phyloP scores from a whole-genome alignment of 192 early-diverging fungal genomes.

The Lunasporangiospora selenospora region DNA sequence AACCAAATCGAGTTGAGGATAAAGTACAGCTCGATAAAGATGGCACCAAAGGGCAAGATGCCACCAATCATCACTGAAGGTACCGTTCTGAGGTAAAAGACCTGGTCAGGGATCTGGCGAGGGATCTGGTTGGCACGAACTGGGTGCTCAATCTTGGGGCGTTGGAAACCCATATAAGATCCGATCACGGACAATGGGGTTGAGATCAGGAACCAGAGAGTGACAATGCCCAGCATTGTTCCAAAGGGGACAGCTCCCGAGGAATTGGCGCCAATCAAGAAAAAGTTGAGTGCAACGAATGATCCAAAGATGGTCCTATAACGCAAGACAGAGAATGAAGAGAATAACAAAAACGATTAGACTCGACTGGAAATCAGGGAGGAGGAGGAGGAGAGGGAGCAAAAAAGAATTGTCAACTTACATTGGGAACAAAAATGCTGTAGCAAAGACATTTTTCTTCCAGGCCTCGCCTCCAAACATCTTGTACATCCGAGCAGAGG shows the following conservation, averaged over 20 bases:
- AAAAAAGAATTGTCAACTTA: slow-evolving; percentile 40
- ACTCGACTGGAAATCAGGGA: background rate
- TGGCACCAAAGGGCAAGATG: slow-evolving; percentile 89
- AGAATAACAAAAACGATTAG: background rate
- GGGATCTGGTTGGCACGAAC: slow-evolving; percentile 93
- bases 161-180: slow-evolving; percentile 72
- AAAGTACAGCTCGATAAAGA: slow-evolving; percentile 98
- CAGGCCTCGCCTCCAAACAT: slow-evolving; percentile 90
- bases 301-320: slow-evolving; percentile 61
- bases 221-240: slow-evolving; percentile 82
- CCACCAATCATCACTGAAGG: slow-evolving; percentile 83
- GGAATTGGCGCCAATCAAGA: slow-evolving; percentile 81
- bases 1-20: slow-evolving; percentile 95
- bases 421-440: slow-evolving; percentile 83
- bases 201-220: slow-evolving; percentile 83
- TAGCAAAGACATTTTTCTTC: slow-evolving; percentile 83
- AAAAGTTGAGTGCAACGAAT: slow-evolving; percentile 83
- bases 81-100: slow-evolving; percentile 77
- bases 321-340: slow-evolving; percentile 5
- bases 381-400: too few species aligned
- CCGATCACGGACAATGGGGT: slow-evolving; percentile 87
- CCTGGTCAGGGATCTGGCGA: slow-evolving; percentile 89
- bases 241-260: slow-evolving; percentile 91
- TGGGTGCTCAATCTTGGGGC: slow-evolving; percentile 73
- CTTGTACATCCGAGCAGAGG: slow-evolving; percentile 90